phyloP scores from a whole-genome alignment of 257 asterid genomes.

The Lavandula angustifolia region DNA sequence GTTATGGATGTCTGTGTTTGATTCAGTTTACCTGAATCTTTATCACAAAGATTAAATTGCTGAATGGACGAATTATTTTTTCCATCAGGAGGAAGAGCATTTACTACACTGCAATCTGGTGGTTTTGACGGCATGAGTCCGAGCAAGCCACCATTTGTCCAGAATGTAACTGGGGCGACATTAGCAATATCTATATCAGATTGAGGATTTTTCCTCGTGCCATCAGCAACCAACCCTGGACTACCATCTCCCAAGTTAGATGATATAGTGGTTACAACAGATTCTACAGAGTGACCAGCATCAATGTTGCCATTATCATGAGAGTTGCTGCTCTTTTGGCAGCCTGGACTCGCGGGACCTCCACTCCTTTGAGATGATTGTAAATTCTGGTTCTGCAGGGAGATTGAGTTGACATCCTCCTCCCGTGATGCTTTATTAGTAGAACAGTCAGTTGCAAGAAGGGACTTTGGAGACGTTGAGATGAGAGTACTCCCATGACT shows the following conservation, averaged over 20 bases:
- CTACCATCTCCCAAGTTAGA: constrained; percentile 35
- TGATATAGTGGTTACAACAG: constrained; percentile 37
- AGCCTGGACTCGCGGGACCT: constrained; percentile 34
- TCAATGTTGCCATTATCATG: constrained; percentile 33
- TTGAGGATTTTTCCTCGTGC: constrained; percentile 40
- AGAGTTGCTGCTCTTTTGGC: constrained; percentile 36
- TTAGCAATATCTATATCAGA: constrained; percentile 54
- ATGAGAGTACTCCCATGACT: constrained; percentile 29
- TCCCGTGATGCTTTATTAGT: constrained; percentile 15
- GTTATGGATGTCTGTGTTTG: constrained; percentile 35
- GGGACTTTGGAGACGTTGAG: constrained; percentile 36
- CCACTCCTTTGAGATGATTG: constrained; percentile 46
- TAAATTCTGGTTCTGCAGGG: constrained; percentile 36
- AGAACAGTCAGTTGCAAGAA: constrained; percentile 21
- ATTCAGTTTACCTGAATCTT: constrained; percentile 41
- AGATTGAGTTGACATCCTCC: constrained; percentile 29
- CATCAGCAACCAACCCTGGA: constrained; percentile 35
- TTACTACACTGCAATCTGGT: constrained; percentile 58
- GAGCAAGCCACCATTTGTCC: constrained; percentile 98
- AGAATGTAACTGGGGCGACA: constrained; percentile 55
- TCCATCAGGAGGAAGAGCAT: constrained; percentile 44
- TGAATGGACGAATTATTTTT: constrained; percentile 30
- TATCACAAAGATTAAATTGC: constrained; percentile 24
- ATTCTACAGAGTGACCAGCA: constrained; percentile 41
- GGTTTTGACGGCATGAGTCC: constrained; percentile 99